Base-by-base conservation (phyloP, 179 eudicot genomes). In the Drosera spatulata region DNA sequence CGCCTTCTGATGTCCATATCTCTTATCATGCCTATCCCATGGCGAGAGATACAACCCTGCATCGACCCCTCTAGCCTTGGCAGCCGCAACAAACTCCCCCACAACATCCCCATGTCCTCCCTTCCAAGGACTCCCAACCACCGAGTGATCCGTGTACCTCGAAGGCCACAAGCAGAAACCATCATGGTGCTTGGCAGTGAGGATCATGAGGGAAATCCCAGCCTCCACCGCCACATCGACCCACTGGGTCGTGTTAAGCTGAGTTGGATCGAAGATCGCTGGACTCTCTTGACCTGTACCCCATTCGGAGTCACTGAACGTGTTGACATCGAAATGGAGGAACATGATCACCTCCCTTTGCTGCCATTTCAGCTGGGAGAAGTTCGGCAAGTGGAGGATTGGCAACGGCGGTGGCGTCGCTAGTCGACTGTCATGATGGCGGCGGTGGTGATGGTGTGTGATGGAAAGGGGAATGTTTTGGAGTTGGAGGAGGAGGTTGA, bases 121-220 rank as follows among this genome's bases (percentile, higher is more conserved):
- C 60, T 75, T 73, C 95, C 91, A 88, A 1, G 89, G 83, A 52
- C 96, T 85, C 38, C 53, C 42, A 2, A 50, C 60, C 6, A 85
- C 87, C 6, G 96, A 91, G 61, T 91, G 96, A 38, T 76, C 79
- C 7, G 98, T 91, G 75, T 88, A 91, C 62, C 67, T 74, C 2
- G 95, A 88, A 41, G 98, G 95, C 98, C 98, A 91, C 54, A 91
- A 63, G 68, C 98, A 91, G 63, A 91, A 91, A 15, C 98, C 98
- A 59, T 91, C 96, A 55, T 88, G 98, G 73, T 91, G 98, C 63
- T 91, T 91, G n/a, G 98, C 91, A 0, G 98, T 91, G 43, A 88
- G 83, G 11, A 85, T 91, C 47, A 84, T 63, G 38, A 91, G 71
- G 0, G 96, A 82, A 37, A 79, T 67, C 3, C 95, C 96, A 4